These are phyloP conservation scores for Ceratocystis alfenasii DNA, from an alignment of 2,329 filamentous ascomycete species.

Conservation along the genomic window DNA sequence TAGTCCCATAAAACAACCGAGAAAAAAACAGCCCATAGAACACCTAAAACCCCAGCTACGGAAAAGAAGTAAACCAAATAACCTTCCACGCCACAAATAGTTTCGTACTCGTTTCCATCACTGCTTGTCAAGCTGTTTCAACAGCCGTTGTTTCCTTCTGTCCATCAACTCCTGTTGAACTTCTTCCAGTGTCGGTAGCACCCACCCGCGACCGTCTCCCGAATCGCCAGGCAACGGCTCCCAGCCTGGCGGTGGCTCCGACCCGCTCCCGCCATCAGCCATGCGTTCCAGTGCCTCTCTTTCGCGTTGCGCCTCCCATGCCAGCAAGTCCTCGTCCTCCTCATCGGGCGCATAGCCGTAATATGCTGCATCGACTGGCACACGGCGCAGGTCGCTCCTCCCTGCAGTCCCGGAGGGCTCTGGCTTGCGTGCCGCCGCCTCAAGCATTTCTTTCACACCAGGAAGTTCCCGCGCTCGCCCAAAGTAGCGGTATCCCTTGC, in stretches of 20 bases:
- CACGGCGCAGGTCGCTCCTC: constrained; percentile 54
- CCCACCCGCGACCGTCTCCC: constrained; percentile 73
- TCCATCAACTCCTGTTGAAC: constrained; percentile 92
- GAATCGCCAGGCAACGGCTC: constrained; percentile 74
- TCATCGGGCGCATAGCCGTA: constrained; percentile 92
- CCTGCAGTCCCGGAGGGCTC: constrained; percentile 49
- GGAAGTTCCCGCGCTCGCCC: constrained; percentile 80
- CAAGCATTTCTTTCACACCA: constrained; percentile 92
- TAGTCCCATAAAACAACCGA: neutral
- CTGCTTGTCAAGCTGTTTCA: constrained; percentile 57
- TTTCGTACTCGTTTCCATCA: neutral
- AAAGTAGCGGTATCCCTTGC: constrained; percentile 90
- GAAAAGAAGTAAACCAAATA: neutral
- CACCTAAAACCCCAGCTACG: constrained; percentile 15
- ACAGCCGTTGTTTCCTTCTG: constrained; percentile 64
- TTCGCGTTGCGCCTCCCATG: constrained; percentile 75
- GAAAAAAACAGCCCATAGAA: constrained; percentile 10
- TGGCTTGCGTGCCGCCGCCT: constrained; percentile 53
- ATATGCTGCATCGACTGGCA: constrained; percentile 72
- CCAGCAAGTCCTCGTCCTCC: constrained; percentile 69
- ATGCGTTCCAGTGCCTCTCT: constrained; percentile 63
- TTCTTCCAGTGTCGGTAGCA: constrained; percentile 73
- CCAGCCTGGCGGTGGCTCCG: constrained; percentile 49
- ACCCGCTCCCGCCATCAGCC: constrained; percentile 31
- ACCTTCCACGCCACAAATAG: neutral